phyloP scores from a whole-genome alignment of 2,329 filamentous ascomycete genomes.

The Leptographium lundbergii region DNA sequence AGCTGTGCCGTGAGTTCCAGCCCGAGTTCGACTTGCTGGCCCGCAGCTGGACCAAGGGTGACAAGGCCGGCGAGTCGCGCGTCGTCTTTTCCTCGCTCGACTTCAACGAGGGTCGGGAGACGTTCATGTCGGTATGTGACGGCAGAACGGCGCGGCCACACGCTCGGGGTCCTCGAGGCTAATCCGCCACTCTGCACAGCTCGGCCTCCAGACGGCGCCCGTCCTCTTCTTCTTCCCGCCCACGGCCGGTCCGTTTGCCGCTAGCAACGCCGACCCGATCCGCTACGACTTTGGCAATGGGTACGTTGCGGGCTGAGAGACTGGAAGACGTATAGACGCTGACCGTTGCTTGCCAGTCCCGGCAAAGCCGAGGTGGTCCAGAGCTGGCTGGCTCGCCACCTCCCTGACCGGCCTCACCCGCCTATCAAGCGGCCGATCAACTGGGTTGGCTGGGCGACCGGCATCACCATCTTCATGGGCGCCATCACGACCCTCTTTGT shows the following conservation, averaged over 20 bases:
- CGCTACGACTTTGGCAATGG: slow-evolving; percentile 77
- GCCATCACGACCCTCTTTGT: slow-evolving; percentile 55
- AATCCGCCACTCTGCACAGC: slow-evolving; percentile 34
- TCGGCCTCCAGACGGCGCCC: slow-evolving; percentile 87
- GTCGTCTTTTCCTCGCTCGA: slow-evolving; percentile 77
- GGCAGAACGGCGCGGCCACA: not conserved
- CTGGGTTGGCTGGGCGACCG: slow-evolving; percentile 61
- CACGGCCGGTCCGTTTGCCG: slow-evolving; percentile 69
- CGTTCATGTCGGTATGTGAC: slow-evolving; percentile 70
- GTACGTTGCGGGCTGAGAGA: slow-evolving; percentile 32
- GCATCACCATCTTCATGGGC: slow-evolving; percentile 57
- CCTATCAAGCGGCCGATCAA: slow-evolving; percentile 75
- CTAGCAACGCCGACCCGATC: slow-evolving; percentile 51
- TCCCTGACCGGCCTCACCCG: slow-evolving; percentile 68
- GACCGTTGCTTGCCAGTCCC: slow-evolving; percentile 34
- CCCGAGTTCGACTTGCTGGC: slow-evolving; percentile 84
- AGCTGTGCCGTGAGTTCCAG: slow-evolving; percentile 81
- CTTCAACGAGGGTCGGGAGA: slow-evolving; percentile 70
- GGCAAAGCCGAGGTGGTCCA: slow-evolving; percentile 68
- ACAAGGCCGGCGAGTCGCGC: slow-evolving; percentile 59
- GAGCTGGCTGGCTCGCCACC: slow-evolving; percentile 64
- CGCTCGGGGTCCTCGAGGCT: not conserved
- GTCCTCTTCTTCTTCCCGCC: slow-evolving; percentile 81
- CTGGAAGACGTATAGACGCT: not conserved
- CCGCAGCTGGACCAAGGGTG: slow-evolving; percentile 77